Evolutionary conservation across 495 filamentous ascomycete species (phyloP).

Genomic region (Neurospora sp.): DNA sequence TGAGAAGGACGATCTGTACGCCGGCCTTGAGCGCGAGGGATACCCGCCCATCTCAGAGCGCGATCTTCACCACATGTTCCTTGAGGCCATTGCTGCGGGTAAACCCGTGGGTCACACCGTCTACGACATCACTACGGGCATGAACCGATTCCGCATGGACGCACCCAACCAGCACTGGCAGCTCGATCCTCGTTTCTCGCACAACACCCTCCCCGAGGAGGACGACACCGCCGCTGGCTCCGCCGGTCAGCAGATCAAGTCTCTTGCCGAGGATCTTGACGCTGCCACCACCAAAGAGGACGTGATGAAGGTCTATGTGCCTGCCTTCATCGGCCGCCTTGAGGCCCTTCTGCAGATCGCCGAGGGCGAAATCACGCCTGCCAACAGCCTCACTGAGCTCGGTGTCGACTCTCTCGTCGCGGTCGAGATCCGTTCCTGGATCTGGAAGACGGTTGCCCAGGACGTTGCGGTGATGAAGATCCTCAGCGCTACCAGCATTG

Average conservation of each 20-base stretch:
- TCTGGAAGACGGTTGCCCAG: slow-evolving; percentile 29
- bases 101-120: slow-evolving; percentile 12
- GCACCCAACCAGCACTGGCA: slow-evolving; percentile 27
- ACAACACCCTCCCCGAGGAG: slow-evolving; percentile 17
- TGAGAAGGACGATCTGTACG: slow-evolving; percentile 32
- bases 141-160: slow-evolving; percentile 22
- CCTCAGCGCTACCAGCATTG: slow-evolving; percentile 29
- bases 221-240: not conserved
- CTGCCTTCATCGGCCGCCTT: slow-evolving; percentile 17
- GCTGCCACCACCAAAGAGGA: slow-evolving; percentile 3
- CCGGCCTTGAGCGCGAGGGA: slow-evolving; percentile 31
- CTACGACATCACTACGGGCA: slow-evolving; percentile 29
- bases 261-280: slow-evolving; percentile 16
- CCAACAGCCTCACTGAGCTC: slow-evolving; percentile 19
- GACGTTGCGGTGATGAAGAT: slow-evolving; percentile 45
- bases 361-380: slow-evolving; percentile 13
- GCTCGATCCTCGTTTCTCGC: slow-evolving; percentile 29
- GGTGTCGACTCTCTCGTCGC: slow-evolving; percentile 43
- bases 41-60: slow-evolving; percentile 47
- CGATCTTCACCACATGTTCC: slow-evolving; percentile 50
- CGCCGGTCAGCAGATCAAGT: not conserved
- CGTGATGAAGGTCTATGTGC: slow-evolving; percentile 12
- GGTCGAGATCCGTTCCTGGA: slow-evolving; percentile 37
- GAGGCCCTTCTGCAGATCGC: slow-evolving; percentile 22
- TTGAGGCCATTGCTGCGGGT: slow-evolving; percentile 42